Evolutionary conservation across 176 grass and related monocot genomes (phyloP).

Genomic region (Aegilops bicornis): DNA sequence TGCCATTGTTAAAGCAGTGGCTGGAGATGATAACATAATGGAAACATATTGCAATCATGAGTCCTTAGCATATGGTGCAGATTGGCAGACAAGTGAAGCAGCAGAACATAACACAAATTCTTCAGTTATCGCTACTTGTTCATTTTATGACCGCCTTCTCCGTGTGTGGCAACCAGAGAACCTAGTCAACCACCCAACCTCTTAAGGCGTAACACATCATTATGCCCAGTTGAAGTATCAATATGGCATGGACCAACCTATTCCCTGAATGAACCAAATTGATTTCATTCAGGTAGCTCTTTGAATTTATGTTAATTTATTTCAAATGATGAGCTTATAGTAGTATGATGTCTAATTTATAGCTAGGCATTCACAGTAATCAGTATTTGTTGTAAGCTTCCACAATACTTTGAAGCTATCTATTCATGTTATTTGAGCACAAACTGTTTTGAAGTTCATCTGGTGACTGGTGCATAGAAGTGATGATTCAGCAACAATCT

Average conservation of each 20-base stretch:
- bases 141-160: slow-evolving; percentile 88
- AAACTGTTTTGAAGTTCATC: not conserved
- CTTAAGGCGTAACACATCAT: slow-evolving; percentile 22
- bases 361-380: not conserved
- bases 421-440: slow-evolving; percentile 19
- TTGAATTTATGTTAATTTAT: slow-evolving; percentile 22
- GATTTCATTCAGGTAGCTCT: slow-evolving; percentile 39
- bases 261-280: slow-evolving; percentile 37
- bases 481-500: not conserved
- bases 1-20: slow-evolving; percentile 59
- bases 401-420: not conserved
- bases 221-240: slow-evolving; percentile 18
- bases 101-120: slow-evolving; percentile 24
- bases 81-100: slow-evolving; percentile 80
- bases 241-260: not conserved
- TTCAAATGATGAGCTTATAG: slow-evolving; percentile 13
- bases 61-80: slow-evolving; percentile 92
- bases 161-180: slow-evolving; percentile 65
- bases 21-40: slow-evolving; percentile 43
- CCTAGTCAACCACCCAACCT: slow-evolving; percentile 26
- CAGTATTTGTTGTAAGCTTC: slow-evolving; percentile 5
- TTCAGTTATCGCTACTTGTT: slow-evolving; percentile 74
- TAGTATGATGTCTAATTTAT: slow-evolving; percentile 7
- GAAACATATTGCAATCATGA: slow-evolving; percentile 84
- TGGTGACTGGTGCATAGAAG: not conserved